Conservation (phyloP, 148 eudicot genomes). For the Camellia lanceoleosa region DNA sequence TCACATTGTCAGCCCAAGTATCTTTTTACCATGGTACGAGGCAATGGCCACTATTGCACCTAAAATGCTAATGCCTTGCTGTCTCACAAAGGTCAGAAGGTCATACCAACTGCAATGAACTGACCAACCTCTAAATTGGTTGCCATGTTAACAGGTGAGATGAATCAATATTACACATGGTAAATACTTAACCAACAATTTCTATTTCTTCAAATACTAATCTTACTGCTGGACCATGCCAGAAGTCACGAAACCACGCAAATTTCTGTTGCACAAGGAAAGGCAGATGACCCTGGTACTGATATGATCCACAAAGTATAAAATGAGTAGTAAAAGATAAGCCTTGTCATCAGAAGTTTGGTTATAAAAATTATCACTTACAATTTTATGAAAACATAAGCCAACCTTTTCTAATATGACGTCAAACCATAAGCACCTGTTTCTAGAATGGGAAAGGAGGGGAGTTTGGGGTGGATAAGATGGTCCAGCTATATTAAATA, state of each 20-base stretch:
- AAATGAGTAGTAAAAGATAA: background rate
- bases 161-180: background rate
- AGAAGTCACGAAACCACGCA: background rate
- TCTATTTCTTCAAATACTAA: background rate
- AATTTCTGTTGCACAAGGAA: too few relatives aligned
- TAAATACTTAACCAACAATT: background rate
- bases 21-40: background rate
- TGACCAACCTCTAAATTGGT: conserved; percentile 1
- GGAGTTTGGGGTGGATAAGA: background rate
- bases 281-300: too few relatives aligned
- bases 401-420: background rate
- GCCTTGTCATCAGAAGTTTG: background rate
- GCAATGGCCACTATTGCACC: background rate
- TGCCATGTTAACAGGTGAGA: conserved; percentile 1
- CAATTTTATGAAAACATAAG: background rate
- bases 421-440: background rate
- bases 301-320: background rate
- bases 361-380: background rate
- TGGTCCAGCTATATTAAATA: background rate
- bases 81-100: background rate
- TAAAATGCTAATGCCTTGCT: background rate
- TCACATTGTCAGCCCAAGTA: background rate
- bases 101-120: background rate
- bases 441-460: too few relatives aligned
- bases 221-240: background rate